These are phyloP conservation scores for Cochlearia excelsa DNA, from an alignment of 345 rosid species.

Conservation along the genomic window DNA sequence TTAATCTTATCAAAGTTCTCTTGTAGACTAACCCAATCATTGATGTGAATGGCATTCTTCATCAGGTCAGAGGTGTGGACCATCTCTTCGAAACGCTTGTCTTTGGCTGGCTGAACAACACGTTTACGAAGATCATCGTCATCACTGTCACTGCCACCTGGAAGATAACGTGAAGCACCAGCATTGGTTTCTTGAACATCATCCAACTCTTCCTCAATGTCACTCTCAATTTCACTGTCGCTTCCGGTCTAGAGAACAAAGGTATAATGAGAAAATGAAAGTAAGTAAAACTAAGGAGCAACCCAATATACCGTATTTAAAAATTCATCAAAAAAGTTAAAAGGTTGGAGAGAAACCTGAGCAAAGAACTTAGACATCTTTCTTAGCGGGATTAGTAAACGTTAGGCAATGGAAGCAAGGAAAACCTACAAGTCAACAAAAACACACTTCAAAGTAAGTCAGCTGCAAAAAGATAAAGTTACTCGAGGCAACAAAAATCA, in stretches of 20 bases:
- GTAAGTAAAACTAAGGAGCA: slow-evolving; percentile 9
- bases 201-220: slow-evolving; percentile 48
- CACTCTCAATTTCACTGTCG: slow-evolving; percentile 65
- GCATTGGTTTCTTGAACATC: slow-evolving; percentile 37
- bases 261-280: background rate
- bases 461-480: background rate
- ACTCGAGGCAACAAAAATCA: slow-evolving; percentile 4
- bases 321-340: background rate
- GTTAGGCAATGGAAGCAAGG: slow-evolving; percentile 6
- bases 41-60: slow-evolving; percentile 93
- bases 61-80: slow-evolving; percentile 63
- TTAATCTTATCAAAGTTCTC: slow-evolving; percentile 88
- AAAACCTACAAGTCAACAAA: slow-evolving; percentile 19
- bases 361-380: slow-evolving; percentile 67
- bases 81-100: slow-evolving; percentile 92
- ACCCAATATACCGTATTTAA: background rate
- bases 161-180: slow-evolving; percentile 48
- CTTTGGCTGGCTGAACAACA: slow-evolving; percentile 79
- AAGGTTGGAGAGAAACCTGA: slow-evolving; percentile 49
- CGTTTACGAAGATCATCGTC: slow-evolving; percentile 65
- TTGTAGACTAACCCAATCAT: slow-evolving; percentile 87
- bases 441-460: slow-evolving; percentile 1
- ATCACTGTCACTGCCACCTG: slow-evolving; percentile 62
- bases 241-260: slow-evolving; percentile 51
- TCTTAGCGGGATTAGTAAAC: slow-evolving; percentile 8